These are phyloP conservation scores for Sporothrix pallida DNA, from an alignment of 2,329 filamentous ascomycete genomes.

Conservation along the genomic window DNA sequence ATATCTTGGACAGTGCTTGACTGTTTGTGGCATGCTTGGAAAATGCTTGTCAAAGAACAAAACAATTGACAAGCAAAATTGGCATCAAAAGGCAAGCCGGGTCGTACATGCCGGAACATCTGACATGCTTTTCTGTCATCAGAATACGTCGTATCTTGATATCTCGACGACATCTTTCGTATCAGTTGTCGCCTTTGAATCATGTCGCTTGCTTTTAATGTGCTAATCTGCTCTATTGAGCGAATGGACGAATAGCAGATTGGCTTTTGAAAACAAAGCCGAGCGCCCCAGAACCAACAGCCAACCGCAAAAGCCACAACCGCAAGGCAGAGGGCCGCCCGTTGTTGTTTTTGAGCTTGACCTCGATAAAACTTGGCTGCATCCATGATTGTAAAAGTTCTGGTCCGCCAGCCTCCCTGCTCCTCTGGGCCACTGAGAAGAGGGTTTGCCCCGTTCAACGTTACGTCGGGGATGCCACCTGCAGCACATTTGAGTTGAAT, in stretches of 20 bases:
- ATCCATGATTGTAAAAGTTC: neutral
- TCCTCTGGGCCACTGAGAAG: neutral
- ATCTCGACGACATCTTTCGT: neutral
- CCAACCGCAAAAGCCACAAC: neutral
- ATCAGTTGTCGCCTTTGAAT: neutral
- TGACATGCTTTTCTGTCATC: neutral
- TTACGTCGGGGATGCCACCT: conserved; percentile 1
- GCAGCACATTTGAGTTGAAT: neutral
- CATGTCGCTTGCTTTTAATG: too few species aligned
- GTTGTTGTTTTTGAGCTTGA: neutral
- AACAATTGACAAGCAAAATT: neutral
- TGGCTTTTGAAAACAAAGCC: neutral
- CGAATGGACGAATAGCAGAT: neutral
- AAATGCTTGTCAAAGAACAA: neutral
- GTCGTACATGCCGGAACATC: neutral
- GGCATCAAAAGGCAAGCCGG: conserved; percentile 8
- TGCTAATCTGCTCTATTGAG: neutral
- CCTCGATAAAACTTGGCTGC: neutral
- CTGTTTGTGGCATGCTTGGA: neutral
- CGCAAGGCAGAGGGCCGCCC: neutral
- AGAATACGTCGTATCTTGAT: neutral
- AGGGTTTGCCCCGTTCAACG: conserved; percentile 19
- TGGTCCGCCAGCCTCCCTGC: neutral
- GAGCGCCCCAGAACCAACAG: neutral
- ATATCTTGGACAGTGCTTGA: neutral